These are phyloP conservation scores for Xylariaceae sp. DNA, from an alignment of 2,329 filamentous ascomycete genomes.

Conservation along the genomic window DNA sequence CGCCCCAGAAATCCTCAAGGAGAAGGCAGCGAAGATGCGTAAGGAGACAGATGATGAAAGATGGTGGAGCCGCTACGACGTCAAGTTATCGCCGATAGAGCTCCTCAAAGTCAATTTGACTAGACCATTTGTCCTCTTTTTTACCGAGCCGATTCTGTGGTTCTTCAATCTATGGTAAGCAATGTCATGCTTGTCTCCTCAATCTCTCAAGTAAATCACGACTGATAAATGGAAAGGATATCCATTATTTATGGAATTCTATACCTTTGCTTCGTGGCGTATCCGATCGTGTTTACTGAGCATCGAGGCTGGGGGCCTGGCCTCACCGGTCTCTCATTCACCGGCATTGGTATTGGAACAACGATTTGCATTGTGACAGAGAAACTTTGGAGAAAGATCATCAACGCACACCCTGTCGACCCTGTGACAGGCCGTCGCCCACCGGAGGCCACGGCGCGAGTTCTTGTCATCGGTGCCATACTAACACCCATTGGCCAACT, in stretches of 20 bases:
- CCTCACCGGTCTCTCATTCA: conserved; percentile 72
- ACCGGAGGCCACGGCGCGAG: conserved; percentile 77
- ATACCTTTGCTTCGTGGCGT: conserved; percentile 87
- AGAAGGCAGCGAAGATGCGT: conserved; percentile 61
- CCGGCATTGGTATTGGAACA: conserved; percentile 66
- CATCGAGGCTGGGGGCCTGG: conserved; percentile 74
- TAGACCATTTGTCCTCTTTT: conserved; percentile 72
- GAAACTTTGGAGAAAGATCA: conserved; percentile 72
- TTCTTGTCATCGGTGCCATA: conserved; percentile 76
- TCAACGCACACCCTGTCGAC: conserved; percentile 73
- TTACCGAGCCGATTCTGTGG: conserved; percentile 78
- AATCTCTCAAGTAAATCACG: not conserved
- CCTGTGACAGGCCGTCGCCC: conserved; percentile 69
- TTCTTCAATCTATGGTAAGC: conserved; percentile 65
- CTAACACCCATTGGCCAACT: conserved; percentile 76
- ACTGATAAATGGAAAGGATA: conserved; percentile 49
- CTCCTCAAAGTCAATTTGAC: conserved; percentile 73
- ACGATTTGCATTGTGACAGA: conserved; percentile 61
- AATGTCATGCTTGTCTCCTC: not conserved
- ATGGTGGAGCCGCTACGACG: conserved; percentile 80
- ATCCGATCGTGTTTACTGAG: conserved; percentile 77
- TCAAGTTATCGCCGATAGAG: conserved; percentile 60
- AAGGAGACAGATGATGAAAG: conserved; percentile 68
- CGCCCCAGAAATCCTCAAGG: conserved; percentile 65
- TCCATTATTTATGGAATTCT: conserved; percentile 84